Percentiles rank a stretch among this genome's conserved stretches.
Evolutionary conservation across 345 rosid genomes (phyloP).

Genomic region (Euphorbia peplus): DNA sequence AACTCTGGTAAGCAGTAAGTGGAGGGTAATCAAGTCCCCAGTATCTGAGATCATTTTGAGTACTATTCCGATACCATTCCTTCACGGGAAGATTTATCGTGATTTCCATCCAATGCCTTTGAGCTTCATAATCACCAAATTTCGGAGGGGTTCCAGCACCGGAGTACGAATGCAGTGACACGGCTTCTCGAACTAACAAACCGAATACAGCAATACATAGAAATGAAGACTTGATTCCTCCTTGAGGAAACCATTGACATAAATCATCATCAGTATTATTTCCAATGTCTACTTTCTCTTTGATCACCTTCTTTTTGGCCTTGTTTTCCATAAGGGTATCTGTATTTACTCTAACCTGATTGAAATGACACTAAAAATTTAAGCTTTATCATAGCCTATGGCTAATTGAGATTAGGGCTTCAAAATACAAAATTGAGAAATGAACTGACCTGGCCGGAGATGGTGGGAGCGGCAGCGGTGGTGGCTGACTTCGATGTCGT

Average conservation of each 20-base stretch:
- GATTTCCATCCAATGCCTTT: slow-evolving; percentile 98
- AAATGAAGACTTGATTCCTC: slow-evolving; percentile 45
- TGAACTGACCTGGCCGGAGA: no score
- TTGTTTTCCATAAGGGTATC: slow-evolving; percentile 23
- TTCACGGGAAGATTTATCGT: slow-evolving; percentile 60
- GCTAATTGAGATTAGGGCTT: no score
- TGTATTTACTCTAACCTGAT: not conserved
- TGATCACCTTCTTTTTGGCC: slow-evolving; percentile 15
- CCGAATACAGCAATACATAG: slow-evolving; percentile 59
- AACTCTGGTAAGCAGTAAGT: slow-evolving; percentile 92
- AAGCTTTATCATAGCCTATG: slow-evolving; percentile 3
- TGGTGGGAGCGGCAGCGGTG: no score
- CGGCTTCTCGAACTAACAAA: slow-evolving; percentile 59
- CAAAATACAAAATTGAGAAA: no score
- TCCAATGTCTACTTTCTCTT: slow-evolving; percentile 11
- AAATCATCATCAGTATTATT: slow-evolving; percentile 15
- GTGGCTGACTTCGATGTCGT: no score
- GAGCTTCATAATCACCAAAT: slow-evolving; percentile 94
- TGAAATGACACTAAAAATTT: slow-evolving; percentile 1
- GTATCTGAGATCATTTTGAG: slow-evolving; percentile 65
- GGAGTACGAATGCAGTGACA: slow-evolving; percentile 72
- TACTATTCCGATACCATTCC: slow-evolving; percentile 74
- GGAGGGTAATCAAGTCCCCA: slow-evolving; percentile 99
- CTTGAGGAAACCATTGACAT: slow-evolving; percentile 44
- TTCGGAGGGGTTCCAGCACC: slow-evolving; percentile 81